Percentiles rank a stretch among this genome's conserved stretches.
phyloP scores from a whole-genome alignment of 2,329 filamentous ascomycete genomes.

The Ceratocystiopsis brevicomis region DNA sequence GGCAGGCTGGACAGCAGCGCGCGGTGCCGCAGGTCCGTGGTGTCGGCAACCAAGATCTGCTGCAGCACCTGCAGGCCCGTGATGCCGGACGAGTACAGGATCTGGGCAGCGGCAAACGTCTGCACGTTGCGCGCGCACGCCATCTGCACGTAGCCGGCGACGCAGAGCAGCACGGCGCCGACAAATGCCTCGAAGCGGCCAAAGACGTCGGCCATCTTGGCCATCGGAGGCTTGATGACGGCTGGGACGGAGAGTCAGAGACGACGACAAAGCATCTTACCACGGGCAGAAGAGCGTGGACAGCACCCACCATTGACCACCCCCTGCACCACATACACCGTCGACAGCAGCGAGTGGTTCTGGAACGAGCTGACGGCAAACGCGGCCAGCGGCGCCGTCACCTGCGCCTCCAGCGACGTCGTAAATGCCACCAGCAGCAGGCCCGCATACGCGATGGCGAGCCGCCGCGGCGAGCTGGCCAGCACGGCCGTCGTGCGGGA shows the following conservation, averaged over 20 bases:
- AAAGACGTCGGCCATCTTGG: slow-evolving; percentile 42
- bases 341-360: slow-evolving; percentile 44
- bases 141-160: slow-evolving; percentile 38
- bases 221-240: slow-evolving; percentile 41
- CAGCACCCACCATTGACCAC: slow-evolving; percentile 35
- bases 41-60: slow-evolving; percentile 47
- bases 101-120: slow-evolving; percentile 32
- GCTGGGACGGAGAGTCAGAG: slow-evolving; percentile 15
- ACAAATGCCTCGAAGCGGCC: slow-evolving; percentile 40
- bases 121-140: slow-evolving; percentile 34
- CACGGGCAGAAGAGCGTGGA: slow-evolving; percentile 1
- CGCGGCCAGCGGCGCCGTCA: slow-evolving; percentile 37
- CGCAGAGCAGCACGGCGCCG: slow-evolving; percentile 32
- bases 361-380: slow-evolving; percentile 47
- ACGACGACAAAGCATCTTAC: too few relatives aligned
- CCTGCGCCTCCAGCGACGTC: slow-evolving; percentile 48
- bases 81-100: slow-evolving; percentile 40
- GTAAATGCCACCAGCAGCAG: slow-evolving; percentile 42
- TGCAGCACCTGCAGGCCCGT: slow-evolving; percentile 31
- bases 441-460: slow-evolving; percentile 12
- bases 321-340: slow-evolving; percentile 42
- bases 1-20: slow-evolving; percentile 39
- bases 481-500: slow-evolving; percentile 3
- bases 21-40: slow-evolving; percentile 38
- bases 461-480: slow-evolving; percentile 3